Evolutionary conservation across 2,329 filamentous ascomycete genomes (phyloP).

Genomic region (Aspergillus sp.): DNA sequence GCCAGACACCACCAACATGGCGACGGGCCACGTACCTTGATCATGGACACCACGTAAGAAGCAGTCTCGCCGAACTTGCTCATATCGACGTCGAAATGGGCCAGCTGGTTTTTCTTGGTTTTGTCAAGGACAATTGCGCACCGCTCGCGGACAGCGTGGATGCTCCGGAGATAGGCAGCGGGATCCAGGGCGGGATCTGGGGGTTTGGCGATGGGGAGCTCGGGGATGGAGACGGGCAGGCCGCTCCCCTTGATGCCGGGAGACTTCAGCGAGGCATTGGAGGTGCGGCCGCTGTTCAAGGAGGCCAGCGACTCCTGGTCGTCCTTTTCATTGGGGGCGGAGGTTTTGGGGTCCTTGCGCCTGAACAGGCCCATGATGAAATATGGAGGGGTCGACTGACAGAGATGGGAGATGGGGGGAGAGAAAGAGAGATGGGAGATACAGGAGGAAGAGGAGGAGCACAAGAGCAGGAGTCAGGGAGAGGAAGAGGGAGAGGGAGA

Average conservation of each 20-base stretch:
- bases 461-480: too few relatives aligned
- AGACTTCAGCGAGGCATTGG: constrained; percentile 42
- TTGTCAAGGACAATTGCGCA: constrained; percentile 64
- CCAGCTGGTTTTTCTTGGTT: constrained; percentile 65
- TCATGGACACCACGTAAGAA: constrained; percentile 80
- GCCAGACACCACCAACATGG: constrained; percentile 2
- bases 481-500: constrained; percentile 2
- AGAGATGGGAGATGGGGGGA: constrained; percentile 2
- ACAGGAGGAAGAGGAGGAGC: too few relatives aligned
- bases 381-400: constrained; percentile 1
- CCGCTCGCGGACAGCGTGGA: constrained; percentile 77
- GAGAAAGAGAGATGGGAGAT: constrained; percentile 4
- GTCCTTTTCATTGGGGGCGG: constrained; percentile 28
- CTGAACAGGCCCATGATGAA: constrained; percentile 38
- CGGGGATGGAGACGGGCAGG: constrained; percentile 50
- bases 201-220: constrained; percentile 70
- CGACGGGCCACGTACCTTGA: constrained; percentile 56
- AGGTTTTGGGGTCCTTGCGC: constrained; percentile 36
- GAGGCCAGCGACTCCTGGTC: constrained; percentile 31
- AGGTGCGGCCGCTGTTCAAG: constrained; percentile 35
- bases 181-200: constrained; percentile 84
- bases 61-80: constrained; percentile 74
- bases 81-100: constrained; percentile 84
- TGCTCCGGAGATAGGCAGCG: constrained; percentile 79
- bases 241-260: constrained; percentile 40